Base-by-base conservation (phyloP, 192 early-diverging fungal genomes). In the Geosiphon pyriformis region DNA sequence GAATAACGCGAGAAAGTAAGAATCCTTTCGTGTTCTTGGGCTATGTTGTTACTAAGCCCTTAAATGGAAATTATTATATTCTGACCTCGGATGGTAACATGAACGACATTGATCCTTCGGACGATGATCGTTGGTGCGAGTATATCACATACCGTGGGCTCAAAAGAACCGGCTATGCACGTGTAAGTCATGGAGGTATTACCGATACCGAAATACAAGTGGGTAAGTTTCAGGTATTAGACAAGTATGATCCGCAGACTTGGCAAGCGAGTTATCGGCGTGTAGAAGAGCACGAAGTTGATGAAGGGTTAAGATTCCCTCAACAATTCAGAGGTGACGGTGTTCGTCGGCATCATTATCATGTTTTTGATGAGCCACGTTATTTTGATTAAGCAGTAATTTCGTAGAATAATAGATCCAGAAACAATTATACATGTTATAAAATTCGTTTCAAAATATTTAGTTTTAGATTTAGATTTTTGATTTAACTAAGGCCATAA, bases 191-290 rank as follows among this genome's bases (percentile, higher is more conserved):
- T 56, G 90, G 90, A 37, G 83, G 82, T 17, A 89, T 92, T 67
- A 90, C 90, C 2, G 90, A 92, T 60, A 92, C 90, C 7, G 90
- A 92, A 81, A 89, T 92, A 58, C 90, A 92, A 70, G 78, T 79
- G 23, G 90, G 84, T 56, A 90, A 90, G 72, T 92, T 88, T 75
- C 75, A 78, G 54, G 64, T 87, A 6, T 76, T 90, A 4, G 81
- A 82, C 58, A 59, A 53, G 25, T 26, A 66, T 66, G 33, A 64
- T 33, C 4, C 17, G n/a, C 33, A 72, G 15, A 73, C 53, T 3
- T 79, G 83, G 78, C 64, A 75, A 61, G 84, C 83, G 54, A 77
- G 75, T 35, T 85, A 90, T 74, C 69, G 62, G 2, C 80, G 79
- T n/a, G 75, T 90, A 32, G 22, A 59, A 4, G 88, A 89, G 66